Evolutionary conservation across 2,329 filamentous ascomycete species (phyloP).

Genomic region (Neofusicoccum ribis): DNA sequence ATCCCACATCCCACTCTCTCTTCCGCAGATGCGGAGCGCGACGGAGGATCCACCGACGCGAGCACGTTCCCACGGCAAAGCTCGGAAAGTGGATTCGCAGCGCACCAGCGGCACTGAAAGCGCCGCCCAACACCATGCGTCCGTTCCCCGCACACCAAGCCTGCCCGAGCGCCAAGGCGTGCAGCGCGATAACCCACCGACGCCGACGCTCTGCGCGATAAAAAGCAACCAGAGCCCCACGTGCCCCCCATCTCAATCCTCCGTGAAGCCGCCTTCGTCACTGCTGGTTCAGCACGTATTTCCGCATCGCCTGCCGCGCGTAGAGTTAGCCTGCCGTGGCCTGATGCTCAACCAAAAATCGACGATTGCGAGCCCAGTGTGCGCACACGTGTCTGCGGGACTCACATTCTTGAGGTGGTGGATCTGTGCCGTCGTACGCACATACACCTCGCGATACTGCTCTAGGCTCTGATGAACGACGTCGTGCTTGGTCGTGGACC

Average conservation of each 20-base stretch:
- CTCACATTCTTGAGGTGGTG: constrained; percentile 58
- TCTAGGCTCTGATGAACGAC: constrained; percentile 82
- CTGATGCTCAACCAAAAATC: constrained; percentile 18
- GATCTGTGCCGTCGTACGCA: constrained; percentile 76
- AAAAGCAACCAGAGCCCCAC: constrained; percentile 12
- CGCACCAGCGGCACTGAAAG: constrained; percentile 7
- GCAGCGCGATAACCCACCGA: constrained; percentile 1
- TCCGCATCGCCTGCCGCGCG: constrained; percentile 38
- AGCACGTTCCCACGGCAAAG: constrained; percentile 13
- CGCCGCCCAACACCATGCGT: constrained; percentile 4
- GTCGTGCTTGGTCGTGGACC: constrained; percentile 68
- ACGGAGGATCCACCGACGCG: constrained; percentile 14
- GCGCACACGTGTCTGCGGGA: constrained; percentile 22
- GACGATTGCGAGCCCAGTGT: neutral
- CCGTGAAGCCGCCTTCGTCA: constrained; percentile 3
- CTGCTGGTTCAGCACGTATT: constrained; percentile 37
- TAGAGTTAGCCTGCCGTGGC: constrained; percentile 23
- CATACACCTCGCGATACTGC: constrained; percentile 84
- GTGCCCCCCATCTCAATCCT: constrained; percentile 16
- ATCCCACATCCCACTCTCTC: constrained; percentile 15
- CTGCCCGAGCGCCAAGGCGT: constrained; percentile 10
- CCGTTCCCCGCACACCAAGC: constrained; percentile 14
- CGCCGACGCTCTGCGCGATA: neutral
- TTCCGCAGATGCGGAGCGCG: constrained; percentile 9
- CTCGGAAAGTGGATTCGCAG: constrained; percentile 15